Conservation (phyloP, 1,284 basidiomycete species). For the Ganoderma lucidum region DNA sequence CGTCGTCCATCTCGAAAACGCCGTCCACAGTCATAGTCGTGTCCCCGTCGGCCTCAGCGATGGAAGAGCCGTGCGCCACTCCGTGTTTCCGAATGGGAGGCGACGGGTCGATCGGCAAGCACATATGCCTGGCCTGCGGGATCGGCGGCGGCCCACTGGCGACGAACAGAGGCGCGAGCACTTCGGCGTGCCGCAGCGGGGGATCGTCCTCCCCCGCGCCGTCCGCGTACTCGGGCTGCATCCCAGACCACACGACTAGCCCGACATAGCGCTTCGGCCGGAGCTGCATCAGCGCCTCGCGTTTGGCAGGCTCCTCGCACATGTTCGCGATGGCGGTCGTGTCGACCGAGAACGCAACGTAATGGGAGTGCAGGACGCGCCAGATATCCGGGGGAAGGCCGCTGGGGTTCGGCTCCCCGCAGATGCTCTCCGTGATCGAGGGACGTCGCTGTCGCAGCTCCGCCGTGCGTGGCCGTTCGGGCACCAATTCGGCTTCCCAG, state of each 20-base stretch:
- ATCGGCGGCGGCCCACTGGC: constrained; percentile 16
- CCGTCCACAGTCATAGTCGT: background rate
- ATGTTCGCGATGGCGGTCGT: constrained; percentile 12
- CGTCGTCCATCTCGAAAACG: constrained; percentile 9
- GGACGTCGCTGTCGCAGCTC: constrained; percentile 25
- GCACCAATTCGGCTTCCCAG: constrained; percentile 24
- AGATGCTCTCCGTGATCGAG: constrained; percentile 18
- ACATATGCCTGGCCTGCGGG: constrained; percentile 1
- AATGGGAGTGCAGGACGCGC: constrained; percentile 32
- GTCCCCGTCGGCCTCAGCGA: constrained; percentile 1
- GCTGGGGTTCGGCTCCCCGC: constrained; percentile 11
- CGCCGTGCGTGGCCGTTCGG: constrained; percentile 27
- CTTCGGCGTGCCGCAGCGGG: constrained; percentile 22
- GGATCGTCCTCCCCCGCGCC: constrained; percentile 16
- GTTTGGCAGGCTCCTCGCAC: constrained; percentile 17
- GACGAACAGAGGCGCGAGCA: constrained; percentile 31
- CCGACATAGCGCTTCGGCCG: constrained; percentile 34
- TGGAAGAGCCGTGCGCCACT: background rate
- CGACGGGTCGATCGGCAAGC: constrained; percentile 9
- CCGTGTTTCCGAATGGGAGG: background rate
- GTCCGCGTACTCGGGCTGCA: constrained; percentile 5
- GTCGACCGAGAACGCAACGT: constrained; percentile 35
- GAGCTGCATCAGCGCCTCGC: constrained; percentile 21
- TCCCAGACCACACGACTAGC: constrained; percentile 32
- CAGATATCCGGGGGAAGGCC: constrained; percentile 20